A percentile compares a stretch with the other conserved stretches of the same genome.
These are phyloP conservation scores for Russula lepida DNA, from an alignment of 768 basidiomycete species.

Conservation along the genomic window DNA sequence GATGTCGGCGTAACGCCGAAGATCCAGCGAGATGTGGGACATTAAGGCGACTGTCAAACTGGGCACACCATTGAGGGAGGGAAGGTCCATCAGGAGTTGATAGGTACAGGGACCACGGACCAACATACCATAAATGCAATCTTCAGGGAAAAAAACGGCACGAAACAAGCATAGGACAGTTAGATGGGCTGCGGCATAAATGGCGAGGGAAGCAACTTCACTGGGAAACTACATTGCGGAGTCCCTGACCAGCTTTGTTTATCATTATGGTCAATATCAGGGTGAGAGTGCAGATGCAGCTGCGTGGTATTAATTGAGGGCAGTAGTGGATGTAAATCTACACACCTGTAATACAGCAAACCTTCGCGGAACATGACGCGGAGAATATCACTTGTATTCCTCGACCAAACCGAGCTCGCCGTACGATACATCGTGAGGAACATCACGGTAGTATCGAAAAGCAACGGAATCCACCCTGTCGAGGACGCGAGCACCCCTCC, in stretches of 20 bases:
- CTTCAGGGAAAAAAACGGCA: neutral
- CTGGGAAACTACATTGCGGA: conserved; percentile 34
- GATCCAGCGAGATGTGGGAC: conserved; percentile 57
- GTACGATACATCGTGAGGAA: conserved; percentile 30
- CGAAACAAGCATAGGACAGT: neutral
- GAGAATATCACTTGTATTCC: neutral
- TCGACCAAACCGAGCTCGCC: neutral
- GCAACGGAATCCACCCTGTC: conserved; percentile 35
- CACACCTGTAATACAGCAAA: conserved; percentile 13
- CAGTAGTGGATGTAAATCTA: neutral
- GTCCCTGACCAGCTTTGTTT: conserved; percentile 22
- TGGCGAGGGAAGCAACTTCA: neutral
- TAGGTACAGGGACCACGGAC: neutral
- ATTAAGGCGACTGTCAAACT: conserved; percentile 52
- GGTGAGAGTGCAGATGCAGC: conserved; percentile 33
- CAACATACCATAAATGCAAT: conserved; percentile 3
- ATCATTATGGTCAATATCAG: conserved; percentile 35
- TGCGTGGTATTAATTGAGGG: conserved; percentile 18
- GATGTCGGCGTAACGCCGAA: conserved; percentile 29
- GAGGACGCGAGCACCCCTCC: conserved; percentile 26
- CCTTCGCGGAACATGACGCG: conserved; percentile 12
- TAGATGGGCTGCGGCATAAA: neutral
- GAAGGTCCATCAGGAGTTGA: neutral
- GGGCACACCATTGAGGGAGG: neutral
- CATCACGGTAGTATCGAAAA: conserved; percentile 34